phyloP scores from a whole-genome alignment of 495 filamentous ascomycete genomes.

The Penicillium manginii region DNA sequence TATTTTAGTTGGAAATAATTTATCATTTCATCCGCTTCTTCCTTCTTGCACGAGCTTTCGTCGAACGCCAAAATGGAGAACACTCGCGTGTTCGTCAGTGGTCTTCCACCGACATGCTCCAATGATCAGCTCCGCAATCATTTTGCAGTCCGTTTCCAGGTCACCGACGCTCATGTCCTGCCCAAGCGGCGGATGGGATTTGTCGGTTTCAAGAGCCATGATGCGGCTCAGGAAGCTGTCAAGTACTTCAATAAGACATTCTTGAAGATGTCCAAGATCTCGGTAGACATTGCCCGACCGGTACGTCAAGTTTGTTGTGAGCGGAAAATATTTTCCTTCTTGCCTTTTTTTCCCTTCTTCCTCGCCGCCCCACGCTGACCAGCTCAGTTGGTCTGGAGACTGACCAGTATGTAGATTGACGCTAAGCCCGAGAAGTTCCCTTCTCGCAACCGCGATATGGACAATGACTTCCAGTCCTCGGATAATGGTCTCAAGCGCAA shows the following conservation, averaged over 20 bases:
- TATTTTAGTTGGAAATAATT: not conserved
- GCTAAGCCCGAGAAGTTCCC: constrained; percentile 39
- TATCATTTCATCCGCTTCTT: constrained; percentile 13
- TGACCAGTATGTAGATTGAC: constrained; percentile 50
- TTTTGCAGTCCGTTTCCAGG: constrained; percentile 73
- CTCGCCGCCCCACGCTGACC: constrained; percentile 46
- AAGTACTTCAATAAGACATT: constrained; percentile 95
- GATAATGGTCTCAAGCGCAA: constrained; percentile 59
- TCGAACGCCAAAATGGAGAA: constrained; percentile 45
- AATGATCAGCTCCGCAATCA: constrained; percentile 85
- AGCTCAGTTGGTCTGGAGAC: constrained; percentile 50
- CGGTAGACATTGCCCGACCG: constrained; percentile 86
- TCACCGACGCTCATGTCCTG: constrained; percentile 91
- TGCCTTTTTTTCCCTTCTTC: constrained; percentile 23
- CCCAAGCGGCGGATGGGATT: constrained; percentile 90
- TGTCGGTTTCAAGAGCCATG: constrained; percentile 85
- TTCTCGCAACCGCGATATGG: constrained; percentile 36
- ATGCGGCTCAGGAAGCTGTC: constrained; percentile 79
- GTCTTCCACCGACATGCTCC: constrained; percentile 72
- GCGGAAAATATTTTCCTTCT: constrained; percentile 8
- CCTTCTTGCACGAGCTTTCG: constrained; percentile 23
- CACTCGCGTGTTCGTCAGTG: constrained; percentile 87
- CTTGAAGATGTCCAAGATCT: constrained; percentile 95
- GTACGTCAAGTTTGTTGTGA: constrained; percentile 52
- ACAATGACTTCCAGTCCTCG: constrained; percentile 19